Evolutionary conservation across 2,329 filamentous ascomycete species (phyloP).

Genomic region (Xylaria sp.): DNA sequence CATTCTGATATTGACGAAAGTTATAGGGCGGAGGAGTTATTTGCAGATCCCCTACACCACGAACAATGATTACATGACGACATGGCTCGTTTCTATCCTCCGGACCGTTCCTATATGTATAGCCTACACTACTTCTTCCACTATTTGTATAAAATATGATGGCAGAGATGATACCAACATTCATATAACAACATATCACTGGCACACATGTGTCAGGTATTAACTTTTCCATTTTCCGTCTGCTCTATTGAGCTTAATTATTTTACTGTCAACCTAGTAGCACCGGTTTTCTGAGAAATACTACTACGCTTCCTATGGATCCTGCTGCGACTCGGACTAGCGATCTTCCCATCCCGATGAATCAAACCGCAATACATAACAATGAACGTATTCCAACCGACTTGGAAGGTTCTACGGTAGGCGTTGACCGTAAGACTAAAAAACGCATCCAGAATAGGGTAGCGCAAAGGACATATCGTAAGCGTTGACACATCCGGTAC

Average conservation of each 20-base stretch:
- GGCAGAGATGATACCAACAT: neutral
- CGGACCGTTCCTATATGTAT: conserved; percentile 13
- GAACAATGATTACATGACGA: neutral
- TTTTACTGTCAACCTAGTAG: neutral
- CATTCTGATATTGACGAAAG: neutral
- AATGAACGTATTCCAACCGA: neutral
- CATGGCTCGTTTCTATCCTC: neutral
- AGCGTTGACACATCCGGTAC: neutral
- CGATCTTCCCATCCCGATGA: neutral
- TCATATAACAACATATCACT: neutral
- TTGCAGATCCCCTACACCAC: neutral
- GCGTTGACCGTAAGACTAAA: conserved; percentile 26
- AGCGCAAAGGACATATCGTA: conserved; percentile 31
- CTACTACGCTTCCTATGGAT: conserved; percentile 1
- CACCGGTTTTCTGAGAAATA: neutral
- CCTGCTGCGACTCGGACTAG: neutral
- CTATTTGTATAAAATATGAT: neutral
- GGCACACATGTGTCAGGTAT: neutral
- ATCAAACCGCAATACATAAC: neutral
- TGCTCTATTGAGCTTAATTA: neutral
- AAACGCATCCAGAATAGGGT: conserved; percentile 31
- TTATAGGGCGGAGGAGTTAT: neutral
- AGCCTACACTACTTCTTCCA: neutral
- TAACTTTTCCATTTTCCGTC: neutral
- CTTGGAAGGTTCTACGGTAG: conserved; percentile 15